A percentile compares a stretch with the other conserved stretches of the same genome.
These are phyloP conservation scores for Leishmania turanica DNA, from an alignment of 208 protist species.

Conservation along the genomic window DNA sequence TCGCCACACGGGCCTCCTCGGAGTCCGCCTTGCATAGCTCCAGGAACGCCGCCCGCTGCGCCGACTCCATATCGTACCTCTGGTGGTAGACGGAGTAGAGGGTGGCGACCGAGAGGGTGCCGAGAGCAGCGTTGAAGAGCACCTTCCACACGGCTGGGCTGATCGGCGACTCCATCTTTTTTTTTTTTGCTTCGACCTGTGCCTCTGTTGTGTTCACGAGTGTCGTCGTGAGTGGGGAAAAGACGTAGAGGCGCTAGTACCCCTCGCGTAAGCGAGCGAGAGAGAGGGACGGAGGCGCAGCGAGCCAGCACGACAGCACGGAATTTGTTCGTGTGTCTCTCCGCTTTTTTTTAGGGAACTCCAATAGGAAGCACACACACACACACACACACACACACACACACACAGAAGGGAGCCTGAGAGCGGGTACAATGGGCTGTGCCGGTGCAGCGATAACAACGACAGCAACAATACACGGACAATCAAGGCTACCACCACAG, in stretches of 20 bases:
- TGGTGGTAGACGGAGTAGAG: conserved; percentile 86
- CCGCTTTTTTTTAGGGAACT: not conserved
- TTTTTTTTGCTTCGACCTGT: not conserved
- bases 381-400: not conserved
- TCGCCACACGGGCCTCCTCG: conserved; percentile 36
- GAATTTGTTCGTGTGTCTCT: not conserved
- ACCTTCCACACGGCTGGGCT: conserved; percentile 73
- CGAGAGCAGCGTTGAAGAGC: conserved; percentile 68
- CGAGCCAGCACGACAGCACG: not conserved
- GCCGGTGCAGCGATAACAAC: not conserved
- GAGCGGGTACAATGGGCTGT: not conserved
- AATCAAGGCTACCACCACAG: conserved; percentile 2
- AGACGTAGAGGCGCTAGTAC: not conserved
- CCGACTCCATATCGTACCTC: conserved; percentile 58
- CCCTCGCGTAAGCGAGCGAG: not conserved
- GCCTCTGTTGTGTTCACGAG: not conserved
- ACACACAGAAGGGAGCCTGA: not conserved
- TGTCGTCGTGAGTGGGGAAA: not conserved
- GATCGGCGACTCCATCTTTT: conserved; percentile 85
- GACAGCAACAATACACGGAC: not conserved
- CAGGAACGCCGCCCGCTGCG: conserved; percentile 38
- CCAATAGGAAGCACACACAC: not conserved
- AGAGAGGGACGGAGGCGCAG: not conserved
- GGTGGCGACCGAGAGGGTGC: conserved; percentile 43
- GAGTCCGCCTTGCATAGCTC: conserved; percentile 43